These are phyloP conservation scores for Carex parvula DNA, from an alignment of 176 grass and related monocot genomes.

Conservation along the genomic window DNA sequence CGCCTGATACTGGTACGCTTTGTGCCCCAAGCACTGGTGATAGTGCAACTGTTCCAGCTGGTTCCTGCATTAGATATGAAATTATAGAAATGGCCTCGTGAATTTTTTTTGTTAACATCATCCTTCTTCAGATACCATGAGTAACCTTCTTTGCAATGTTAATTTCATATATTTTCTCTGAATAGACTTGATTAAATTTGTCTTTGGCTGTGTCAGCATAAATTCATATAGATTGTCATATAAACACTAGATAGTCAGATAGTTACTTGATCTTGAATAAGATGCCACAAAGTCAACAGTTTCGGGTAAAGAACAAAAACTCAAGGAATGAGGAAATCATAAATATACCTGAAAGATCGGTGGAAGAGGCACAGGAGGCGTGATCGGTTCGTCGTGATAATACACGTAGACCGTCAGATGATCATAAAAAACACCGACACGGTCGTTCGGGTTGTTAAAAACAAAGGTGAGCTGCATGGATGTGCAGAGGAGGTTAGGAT, in stretches of 20 bases:
- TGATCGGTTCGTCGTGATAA: conserved; percentile 50
- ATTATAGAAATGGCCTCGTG: neutral
- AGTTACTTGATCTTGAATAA: neutral
- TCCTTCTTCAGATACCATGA: neutral
- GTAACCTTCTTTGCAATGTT: neutral
- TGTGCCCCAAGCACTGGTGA: conserved; percentile 43
- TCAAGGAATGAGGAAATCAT: neutral
- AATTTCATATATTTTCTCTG: neutral
- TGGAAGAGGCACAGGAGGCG: conserved; percentile 44
- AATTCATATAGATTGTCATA: neutral
- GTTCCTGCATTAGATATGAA: conserved; percentile 18
- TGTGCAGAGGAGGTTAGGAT: conserved; percentile 27
- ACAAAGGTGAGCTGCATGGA: conserved; percentile 55
- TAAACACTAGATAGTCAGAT: neutral
- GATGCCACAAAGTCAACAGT: neutral
- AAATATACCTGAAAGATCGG: conserved; percentile 38
- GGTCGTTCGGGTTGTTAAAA: conserved; percentile 75
- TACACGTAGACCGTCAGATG: conserved; percentile 36
- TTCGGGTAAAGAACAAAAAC: neutral
- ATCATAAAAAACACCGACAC: conserved; percentile 45
- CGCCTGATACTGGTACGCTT: conserved; percentile 47
- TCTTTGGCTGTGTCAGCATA: neutral
- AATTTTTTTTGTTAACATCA: neutral
- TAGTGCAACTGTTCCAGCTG: conserved; percentile 25
- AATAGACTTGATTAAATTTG: neutral